A percentile compares a stretch with the other conserved stretches of the same genome.
phyloP scores from a whole-genome alignment of 2,329 filamentous ascomycete species.

The Cucurbitaria berberidis region DNA sequence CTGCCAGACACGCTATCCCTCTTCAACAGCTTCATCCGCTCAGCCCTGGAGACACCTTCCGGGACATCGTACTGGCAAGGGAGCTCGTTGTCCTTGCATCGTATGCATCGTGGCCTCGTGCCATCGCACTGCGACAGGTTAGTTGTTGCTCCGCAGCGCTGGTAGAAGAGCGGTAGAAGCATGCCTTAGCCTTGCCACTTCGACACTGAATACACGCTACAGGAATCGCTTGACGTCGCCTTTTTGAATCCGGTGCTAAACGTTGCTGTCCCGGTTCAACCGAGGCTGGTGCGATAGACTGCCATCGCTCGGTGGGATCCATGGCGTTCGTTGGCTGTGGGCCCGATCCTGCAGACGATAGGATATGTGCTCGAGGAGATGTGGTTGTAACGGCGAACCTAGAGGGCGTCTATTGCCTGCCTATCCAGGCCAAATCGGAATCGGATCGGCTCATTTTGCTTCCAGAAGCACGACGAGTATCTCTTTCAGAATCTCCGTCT shows the following conservation, averaged over 20 bases:
- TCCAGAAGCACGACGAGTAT: background rate
- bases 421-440: conserved; percentile 1
- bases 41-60: conserved; percentile 31
- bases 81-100: conserved; percentile 26
- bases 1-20: conserved; percentile 24
- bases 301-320: conserved; percentile 30
- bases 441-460: conserved; percentile 3
- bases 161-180: background rate
- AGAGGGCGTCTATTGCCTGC: background rate
- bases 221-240: conserved; percentile 28
- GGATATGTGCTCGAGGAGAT: conserved; percentile 5
- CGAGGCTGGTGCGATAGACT: conserved; percentile 32
- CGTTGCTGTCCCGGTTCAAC: conserved; percentile 30
- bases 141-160: background rate
- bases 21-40: conserved; percentile 34
- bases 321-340: conserved; percentile 6
- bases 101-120: conserved; percentile 25
- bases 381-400: background rate
- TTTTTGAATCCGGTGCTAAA: conserved; percentile 19
- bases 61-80: conserved; percentile 33
- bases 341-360: background rate
- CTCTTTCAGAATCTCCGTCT: background rate
- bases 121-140: conserved; percentile 28
- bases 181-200: conserved; percentile 34
- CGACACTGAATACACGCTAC: conserved; percentile 33